Conservation (phyloP, 306 rosid species). For the Oxytropis ochrocephala region DNA sequence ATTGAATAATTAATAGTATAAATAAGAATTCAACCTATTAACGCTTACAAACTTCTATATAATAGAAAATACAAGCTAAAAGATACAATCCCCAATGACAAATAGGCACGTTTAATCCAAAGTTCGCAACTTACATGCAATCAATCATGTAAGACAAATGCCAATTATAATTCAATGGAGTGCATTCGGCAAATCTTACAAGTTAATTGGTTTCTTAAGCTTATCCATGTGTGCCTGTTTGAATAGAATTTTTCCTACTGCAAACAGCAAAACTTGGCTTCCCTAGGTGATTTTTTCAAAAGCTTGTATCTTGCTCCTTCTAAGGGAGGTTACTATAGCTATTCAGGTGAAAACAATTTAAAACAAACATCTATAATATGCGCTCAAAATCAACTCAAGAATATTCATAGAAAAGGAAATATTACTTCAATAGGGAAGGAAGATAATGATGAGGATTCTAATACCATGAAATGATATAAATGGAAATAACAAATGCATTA, state of each 20-base stretch:
- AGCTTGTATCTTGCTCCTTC: too few relatives aligned
- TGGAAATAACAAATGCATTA: constrained; percentile 3
- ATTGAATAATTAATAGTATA: background rate
- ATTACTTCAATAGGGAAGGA: background rate
- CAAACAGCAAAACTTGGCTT: too few relatives aligned
- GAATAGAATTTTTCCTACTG: too few relatives aligned
- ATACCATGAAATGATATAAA: background rate
- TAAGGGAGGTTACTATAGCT: too few relatives aligned
- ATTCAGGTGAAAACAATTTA: too few relatives aligned
- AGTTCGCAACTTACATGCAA: background rate
- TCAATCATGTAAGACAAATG: background rate
- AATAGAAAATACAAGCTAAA: background rate
- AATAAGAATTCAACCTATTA: background rate
- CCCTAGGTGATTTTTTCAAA: too few relatives aligned
- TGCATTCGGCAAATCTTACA: background rate
- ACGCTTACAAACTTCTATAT: background rate
- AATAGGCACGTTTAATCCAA: background rate
- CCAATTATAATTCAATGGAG: background rate
- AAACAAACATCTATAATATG: background rate
- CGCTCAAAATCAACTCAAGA: background rate
- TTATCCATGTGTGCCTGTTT: too few relatives aligned
- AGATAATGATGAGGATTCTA: background rate
- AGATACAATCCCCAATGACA: background rate
- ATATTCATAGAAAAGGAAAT: background rate
- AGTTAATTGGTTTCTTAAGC: background rate